A percentile compares a stretch with the other conserved stretches of the same genome.
Conservation (phyloP, 2,329 filamentous ascomycete genomes). For the Cordyceps militaris region DNA sequence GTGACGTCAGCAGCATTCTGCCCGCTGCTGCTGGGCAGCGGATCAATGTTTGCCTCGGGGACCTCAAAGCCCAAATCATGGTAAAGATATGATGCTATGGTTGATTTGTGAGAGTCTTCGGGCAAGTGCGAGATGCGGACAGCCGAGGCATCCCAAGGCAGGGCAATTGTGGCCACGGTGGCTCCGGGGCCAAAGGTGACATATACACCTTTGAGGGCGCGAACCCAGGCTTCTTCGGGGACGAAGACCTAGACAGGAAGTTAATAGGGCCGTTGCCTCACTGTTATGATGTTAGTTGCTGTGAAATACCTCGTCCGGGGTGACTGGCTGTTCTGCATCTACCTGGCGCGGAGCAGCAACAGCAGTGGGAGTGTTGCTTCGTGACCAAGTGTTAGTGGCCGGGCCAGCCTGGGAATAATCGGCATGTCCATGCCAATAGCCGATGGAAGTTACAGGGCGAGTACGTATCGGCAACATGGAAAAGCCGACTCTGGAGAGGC, state of each 20-base stretch:
- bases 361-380: neutral
- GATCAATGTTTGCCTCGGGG: neutral
- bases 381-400: neutral
- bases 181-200: slow-evolving; percentile 10
- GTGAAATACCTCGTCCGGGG: neutral
- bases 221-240: slow-evolving; percentile 1
- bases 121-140: neutral
- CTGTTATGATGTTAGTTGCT: neutral
- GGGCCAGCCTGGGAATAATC: neutral
- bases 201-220: slow-evolving; percentile 2
- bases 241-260: neutral
- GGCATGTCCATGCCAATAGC: neutral
- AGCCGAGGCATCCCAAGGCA: neutral
- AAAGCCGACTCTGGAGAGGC: neutral
- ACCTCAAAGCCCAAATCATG: neutral
- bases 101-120: neutral
- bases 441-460: neutral
- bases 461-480: neutral
- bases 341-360: neutral
- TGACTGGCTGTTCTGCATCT: neutral
- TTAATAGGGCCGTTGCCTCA: neutral
- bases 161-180: neutral
- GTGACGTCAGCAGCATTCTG: neutral
- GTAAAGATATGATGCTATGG: neutral
- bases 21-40: neutral